Evolutionary conservation across 345 rosid genomes (phyloP).

Genomic region (Gossypium arboreum): DNA sequence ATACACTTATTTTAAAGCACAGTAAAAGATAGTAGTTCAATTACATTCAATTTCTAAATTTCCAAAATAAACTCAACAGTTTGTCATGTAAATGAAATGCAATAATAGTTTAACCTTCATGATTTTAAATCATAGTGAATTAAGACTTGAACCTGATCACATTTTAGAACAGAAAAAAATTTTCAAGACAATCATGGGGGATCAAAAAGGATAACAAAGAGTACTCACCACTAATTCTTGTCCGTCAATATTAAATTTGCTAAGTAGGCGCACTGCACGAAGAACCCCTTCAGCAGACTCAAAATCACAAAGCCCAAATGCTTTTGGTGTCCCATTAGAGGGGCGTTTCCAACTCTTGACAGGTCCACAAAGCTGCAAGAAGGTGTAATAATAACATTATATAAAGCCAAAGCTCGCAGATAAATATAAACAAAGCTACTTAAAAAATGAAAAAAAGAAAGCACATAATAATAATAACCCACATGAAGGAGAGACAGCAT

Average conservation of each 20-base stretch:
- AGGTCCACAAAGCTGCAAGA: constrained; percentile 80
- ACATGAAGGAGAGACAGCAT: constrained; percentile 81
- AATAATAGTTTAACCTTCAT: neutral
- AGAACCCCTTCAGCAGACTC: constrained; percentile 97
- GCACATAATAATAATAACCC: constrained; percentile 17
- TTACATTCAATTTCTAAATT: neutral
- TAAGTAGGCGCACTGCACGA: constrained; percentile 84
- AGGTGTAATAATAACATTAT: constrained; percentile 4
- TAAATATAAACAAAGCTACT: neutral
- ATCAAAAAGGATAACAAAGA: neutral
- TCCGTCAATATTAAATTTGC: constrained; percentile 83
- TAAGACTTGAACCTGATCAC: neutral
- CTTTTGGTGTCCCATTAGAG: constrained; percentile 71
- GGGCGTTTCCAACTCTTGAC: constrained; percentile 94
- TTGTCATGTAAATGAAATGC: neutral
- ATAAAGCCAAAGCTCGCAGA: neutral
- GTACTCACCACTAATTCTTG: constrained; percentile 81
- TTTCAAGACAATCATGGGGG: neutral
- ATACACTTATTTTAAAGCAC: neutral
- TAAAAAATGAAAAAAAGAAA: constrained; percentile 8
- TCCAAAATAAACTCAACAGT: neutral
- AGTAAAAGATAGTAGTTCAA: neutral
- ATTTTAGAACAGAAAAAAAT: neutral
- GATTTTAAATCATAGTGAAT: neutral
- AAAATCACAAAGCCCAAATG: constrained; percentile 95